Percentiles rank a stretch among this genome's conserved stretches.
phyloP scores from a whole-genome alignment of 805 yeast species.

The Cyberlindnera japonica region DNA sequence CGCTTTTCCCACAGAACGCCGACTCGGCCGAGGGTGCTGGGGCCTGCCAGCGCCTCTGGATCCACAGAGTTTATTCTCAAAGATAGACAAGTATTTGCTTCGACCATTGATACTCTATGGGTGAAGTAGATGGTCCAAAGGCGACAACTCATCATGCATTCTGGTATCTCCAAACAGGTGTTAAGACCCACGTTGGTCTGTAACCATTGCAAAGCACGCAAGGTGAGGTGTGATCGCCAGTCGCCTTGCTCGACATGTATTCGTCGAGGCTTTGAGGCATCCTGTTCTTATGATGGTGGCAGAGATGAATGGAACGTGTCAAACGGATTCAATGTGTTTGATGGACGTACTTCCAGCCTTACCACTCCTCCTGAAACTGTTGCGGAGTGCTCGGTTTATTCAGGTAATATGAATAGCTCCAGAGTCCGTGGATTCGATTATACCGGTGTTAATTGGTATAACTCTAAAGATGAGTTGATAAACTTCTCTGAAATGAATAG shows the following conservation, averaged over 20 bases:
- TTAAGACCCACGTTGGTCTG: constrained; percentile 7
- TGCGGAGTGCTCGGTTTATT: not conserved
- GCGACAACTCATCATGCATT: not conserved
- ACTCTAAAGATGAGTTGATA: constrained; percentile 3
- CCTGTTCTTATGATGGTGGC: constrained; percentile 1
- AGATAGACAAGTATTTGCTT: not conserved
- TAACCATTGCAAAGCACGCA: constrained; percentile 3
- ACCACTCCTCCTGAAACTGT: not conserved
- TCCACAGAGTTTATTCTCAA: not conserved
- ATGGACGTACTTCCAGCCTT: not conserved
- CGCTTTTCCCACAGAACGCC: not conserved
- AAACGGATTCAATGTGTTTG: constrained; percentile 1
- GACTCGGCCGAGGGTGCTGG: not conserved
- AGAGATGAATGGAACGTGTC: too few species aligned
- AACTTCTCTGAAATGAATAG: constrained; percentile 6
- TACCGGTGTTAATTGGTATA: constrained; percentile 6
- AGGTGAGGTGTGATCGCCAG: constrained; percentile 9
- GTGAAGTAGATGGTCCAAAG: not conserved
- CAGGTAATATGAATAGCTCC: too few species aligned
- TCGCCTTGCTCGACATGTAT: constrained; percentile 8
- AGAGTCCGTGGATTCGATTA: constrained; percentile 3
- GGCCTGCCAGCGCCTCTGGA: not conserved
- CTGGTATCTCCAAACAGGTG: not conserved
- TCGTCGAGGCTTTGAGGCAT: constrained; percentile 3
- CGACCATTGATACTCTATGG: not conserved